These are phyloP conservation scores for Periconia macrospinosa DNA, from an alignment of 2,329 filamentous ascomycete genomes.

Conservation along the genomic window DNA sequence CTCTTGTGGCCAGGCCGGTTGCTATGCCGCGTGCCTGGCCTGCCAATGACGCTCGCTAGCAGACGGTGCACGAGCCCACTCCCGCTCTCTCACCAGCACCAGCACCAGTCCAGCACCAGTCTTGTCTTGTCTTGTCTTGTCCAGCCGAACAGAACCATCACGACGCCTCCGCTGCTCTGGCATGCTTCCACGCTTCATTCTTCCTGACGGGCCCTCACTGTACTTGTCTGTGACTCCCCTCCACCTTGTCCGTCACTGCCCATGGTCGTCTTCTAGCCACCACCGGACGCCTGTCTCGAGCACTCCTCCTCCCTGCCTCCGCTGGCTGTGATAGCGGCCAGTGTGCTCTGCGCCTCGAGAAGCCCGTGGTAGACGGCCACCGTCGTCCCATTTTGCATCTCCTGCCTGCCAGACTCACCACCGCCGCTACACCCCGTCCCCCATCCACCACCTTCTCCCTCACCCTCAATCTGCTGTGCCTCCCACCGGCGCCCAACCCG, in stretches of 20 bases:
- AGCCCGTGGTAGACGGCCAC: slow-evolving; percentile 15
- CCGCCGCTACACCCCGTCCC: slow-evolving; percentile 11
- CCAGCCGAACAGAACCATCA: slow-evolving; percentile 2
- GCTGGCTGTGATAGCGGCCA: slow-evolving; percentile 27
- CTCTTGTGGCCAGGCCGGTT: too few species aligned
- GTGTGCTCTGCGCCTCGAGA: slow-evolving; percentile 15
- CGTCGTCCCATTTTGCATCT: slow-evolving; percentile 11
- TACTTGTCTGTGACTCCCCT: slow-evolving; percentile 2
- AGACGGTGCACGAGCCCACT: neutral
- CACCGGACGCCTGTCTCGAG: slow-evolving; percentile 25
- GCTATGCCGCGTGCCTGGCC: too few species aligned
- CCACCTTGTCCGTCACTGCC: slow-evolving; percentile 9
- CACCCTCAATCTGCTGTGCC: slow-evolving; percentile 8
- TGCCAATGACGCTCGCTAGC: too few species aligned
- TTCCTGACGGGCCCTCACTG: slow-evolving; percentile 17
- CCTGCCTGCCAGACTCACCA: slow-evolving; percentile 10
- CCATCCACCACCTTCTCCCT: slow-evolving; percentile 17
- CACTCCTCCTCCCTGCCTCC: slow-evolving; percentile 24
- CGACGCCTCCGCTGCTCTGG: slow-evolving; percentile 14
- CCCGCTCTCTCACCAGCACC: neutral
- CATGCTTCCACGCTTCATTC: slow-evolving; percentile 21
- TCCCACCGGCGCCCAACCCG: neutral
- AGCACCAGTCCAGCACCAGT: too few species aligned
- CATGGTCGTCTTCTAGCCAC: slow-evolving; percentile 21
- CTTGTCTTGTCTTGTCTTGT: neutral